Base-by-base conservation (phyloP, 2,329 filamentous ascomycete genomes). In the Xylariales sp. region DNA sequence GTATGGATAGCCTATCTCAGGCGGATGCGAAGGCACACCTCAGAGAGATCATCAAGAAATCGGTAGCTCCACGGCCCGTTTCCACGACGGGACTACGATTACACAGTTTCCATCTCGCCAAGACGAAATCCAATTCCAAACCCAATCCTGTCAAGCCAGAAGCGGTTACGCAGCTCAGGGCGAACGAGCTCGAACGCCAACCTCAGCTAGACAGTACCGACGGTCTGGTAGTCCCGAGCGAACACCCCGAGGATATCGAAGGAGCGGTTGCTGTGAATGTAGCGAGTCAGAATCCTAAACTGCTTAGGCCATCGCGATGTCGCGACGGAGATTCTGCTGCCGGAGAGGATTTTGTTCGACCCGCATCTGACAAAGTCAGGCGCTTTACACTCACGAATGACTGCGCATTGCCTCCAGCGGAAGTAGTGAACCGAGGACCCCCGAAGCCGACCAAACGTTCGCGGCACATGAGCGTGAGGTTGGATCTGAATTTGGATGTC, bases 21-120 rank as follows among this genome's bases (percentile, higher is more conserved):
- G 24, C 24, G 24, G n/a, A 27, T n/a, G 24, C 24, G 24, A 27
- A 8, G 24, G 31, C 31, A 6, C 16, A 15, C 8, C 16, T 19
- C n/a, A 14, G 18, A 14, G 11, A 21, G 11, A 24, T n/a, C 11
- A 12, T 7, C 9, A 9, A 15, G 9, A 36, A 19, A 15, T 15
- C 21, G 8, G 18, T 8, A 15, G 12, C n/a, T 14, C 20, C 14
- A 12, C 35, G 35, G 7, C 35, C 35, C 15, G n/a, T 15, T 6
- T 18, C 19, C 20, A 14, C 20, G 9, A 18, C 16, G 4, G 25
- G 15, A 5, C 25, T 27, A 15, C 16, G 35, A 11, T 16, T 38
- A 15, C 35, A 24, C 22, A 38, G 35, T 24, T 38, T 38, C 14
- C 35, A 38, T 15, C 22, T 38, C n/a, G n/a, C 35, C n/a, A n/a